Evolutionary conservation across 768 basidiomycete species (phyloP).

Genomic region (Russula dissimulans): DNA sequence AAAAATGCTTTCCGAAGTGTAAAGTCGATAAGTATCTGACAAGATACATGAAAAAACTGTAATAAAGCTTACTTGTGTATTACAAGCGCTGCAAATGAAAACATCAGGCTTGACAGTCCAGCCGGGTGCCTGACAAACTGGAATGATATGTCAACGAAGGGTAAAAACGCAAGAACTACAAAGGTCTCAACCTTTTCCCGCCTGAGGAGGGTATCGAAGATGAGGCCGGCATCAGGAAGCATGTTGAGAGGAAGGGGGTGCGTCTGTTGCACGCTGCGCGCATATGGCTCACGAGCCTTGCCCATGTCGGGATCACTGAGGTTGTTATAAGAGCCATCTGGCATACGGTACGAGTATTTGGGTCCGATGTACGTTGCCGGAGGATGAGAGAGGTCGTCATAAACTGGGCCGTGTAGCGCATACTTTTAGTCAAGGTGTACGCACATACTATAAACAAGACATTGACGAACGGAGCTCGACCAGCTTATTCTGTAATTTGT

Average conservation of each 20-base stretch:
- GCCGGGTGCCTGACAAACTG: constrained; percentile 71
- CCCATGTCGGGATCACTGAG: constrained; percentile 60
- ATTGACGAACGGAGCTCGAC: constrained; percentile 42
- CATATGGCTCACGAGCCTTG: constrained; percentile 68
- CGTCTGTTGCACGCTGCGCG: constrained; percentile 70
- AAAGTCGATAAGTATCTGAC: background rate
- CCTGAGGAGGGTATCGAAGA: constrained; percentile 73
- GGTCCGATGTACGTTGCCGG: constrained; percentile 58
- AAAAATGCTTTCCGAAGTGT: constrained; percentile 50
- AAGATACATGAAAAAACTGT: background rate
- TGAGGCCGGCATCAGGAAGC: constrained; percentile 68
- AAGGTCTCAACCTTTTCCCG: constrained; percentile 48
- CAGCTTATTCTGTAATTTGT: constrained; percentile 30
- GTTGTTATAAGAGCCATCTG: constrained; percentile 77
- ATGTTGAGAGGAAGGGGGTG: constrained; percentile 59
- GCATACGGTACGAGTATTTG: constrained; percentile 54
- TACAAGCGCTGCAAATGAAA: constrained; percentile 72
- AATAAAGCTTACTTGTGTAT: constrained; percentile 50
- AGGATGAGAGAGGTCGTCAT: constrained; percentile 76
- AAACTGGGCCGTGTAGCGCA: constrained; percentile 38
- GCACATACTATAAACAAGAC: background rate
- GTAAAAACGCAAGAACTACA: constrained; percentile 21
- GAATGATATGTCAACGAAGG: constrained; percentile 22
- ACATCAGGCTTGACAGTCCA: constrained; percentile 73
- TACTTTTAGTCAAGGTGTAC: background rate